Percentiles rank a stretch among this genome's conserved stretches.
These are phyloP conservation scores for Colletotrichum tanaceti DNA, from an alignment of 2,329 filamentous ascomycete genomes.

Conservation along the genomic window DNA sequence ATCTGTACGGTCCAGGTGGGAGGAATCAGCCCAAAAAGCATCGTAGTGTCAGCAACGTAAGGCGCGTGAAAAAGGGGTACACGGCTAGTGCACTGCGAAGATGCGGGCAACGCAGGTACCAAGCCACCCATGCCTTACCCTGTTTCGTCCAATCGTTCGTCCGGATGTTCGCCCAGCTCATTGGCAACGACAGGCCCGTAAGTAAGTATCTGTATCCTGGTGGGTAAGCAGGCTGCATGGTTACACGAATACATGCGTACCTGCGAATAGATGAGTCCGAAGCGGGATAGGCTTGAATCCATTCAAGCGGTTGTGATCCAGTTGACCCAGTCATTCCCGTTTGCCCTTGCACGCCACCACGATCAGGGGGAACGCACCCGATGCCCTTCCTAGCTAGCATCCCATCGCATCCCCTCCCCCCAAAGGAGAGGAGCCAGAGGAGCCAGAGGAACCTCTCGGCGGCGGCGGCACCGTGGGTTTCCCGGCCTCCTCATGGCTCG, in stretches of 20 bases:
- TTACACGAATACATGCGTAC: constrained; percentile 27
- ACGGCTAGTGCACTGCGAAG: constrained; percentile 16
- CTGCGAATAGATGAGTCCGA: constrained; percentile 11
- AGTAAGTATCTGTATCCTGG: constrained; percentile 17
- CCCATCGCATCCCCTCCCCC: no score
- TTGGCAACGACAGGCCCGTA: constrained; percentile 13
- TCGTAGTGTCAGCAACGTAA: background rate
- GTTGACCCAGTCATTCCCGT: constrained; percentile 35
- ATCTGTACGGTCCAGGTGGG: constrained; percentile 23
- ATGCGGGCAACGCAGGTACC: constrained; percentile 36
- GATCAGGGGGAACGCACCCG: constrained; percentile 23
- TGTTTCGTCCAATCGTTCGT: constrained; percentile 20
- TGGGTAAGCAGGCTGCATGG: background rate
- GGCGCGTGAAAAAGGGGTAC: constrained; percentile 37
- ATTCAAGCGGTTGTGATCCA: constrained; percentile 7
- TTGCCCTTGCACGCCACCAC: constrained; percentile 39
- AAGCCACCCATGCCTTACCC: constrained; percentile 16
- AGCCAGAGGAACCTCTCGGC: constrained; percentile 30
- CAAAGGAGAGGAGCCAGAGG: constrained; percentile 20
- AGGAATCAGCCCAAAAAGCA: background rate
- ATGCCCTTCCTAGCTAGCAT: constrained; percentile 24
- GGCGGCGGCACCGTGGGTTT: constrained; percentile 31
- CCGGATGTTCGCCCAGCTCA: background rate
- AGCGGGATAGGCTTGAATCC: background rate
- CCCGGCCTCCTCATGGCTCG: constrained; percentile 31